Evolutionary conservation across 352 stramenopile species (phyloP).

Genomic region (Pythium dissimile): DNA sequence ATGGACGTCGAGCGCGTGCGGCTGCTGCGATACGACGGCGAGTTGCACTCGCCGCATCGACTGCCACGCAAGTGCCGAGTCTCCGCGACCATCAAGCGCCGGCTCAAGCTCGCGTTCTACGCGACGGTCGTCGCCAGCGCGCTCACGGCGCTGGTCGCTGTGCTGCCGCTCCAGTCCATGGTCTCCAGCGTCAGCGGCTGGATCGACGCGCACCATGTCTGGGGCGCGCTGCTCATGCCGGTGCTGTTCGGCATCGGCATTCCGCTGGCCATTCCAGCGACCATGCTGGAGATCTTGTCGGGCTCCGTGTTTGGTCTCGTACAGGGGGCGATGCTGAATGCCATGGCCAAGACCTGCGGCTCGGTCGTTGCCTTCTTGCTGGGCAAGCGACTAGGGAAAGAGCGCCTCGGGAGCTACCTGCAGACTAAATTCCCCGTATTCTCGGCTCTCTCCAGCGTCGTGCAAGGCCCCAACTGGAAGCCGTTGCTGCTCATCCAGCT

Average conservation of each 20-base stretch:
- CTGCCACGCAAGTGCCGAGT: conserved; percentile 4
- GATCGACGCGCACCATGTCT: conserved; percentile 44
- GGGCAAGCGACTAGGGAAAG: conserved; percentile 53
- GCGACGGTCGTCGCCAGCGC: conserved; percentile 8
- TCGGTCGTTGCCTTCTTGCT: conserved; percentile 60
- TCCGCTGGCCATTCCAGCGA: conserved; percentile 61
- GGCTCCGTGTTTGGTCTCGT: conserved; percentile 63
- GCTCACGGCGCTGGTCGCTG: conserved; percentile 20
- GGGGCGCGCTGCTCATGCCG: conserved; percentile 47
- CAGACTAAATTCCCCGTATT: conserved; percentile 58
- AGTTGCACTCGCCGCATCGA: conserved; percentile 7
- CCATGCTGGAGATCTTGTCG: conserved; percentile 58
- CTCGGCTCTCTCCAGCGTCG: conserved; percentile 37
- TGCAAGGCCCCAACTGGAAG: conserved; percentile 69
- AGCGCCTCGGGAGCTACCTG: conserved; percentile 46
- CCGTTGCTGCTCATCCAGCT: conserved; percentile 68
- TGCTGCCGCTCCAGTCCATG: conserved; percentile 47
- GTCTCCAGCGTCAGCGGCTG: conserved; percentile 29
- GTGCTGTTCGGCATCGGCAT: conserved; percentile 53
- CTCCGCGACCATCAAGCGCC: not conserved
- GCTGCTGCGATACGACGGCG: conserved; percentile 5
- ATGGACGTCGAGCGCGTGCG: conserved; percentile 19
- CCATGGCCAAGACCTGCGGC: conserved; percentile 57
- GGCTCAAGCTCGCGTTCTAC: conserved; percentile 25
- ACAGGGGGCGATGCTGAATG: conserved; percentile 43